phyloP scores from a whole-genome alignment of 129 eudicot genomes.

The Flaveria brownii region DNA sequence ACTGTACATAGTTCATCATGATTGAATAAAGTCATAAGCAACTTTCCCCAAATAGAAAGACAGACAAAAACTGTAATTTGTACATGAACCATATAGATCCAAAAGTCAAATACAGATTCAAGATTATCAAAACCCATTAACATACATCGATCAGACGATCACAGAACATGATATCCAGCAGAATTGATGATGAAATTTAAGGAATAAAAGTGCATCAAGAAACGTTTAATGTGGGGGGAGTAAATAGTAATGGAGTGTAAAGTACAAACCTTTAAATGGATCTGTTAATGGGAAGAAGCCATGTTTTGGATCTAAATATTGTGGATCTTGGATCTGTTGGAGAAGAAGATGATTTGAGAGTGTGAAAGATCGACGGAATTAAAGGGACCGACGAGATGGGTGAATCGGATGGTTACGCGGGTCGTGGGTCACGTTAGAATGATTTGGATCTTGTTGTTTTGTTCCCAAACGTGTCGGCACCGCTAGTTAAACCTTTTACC shows the following conservation, averaged over 20 bases:
- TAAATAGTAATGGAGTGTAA: background rate
- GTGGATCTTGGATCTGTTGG: slow-evolving; percentile 36
- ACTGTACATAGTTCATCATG: background rate
- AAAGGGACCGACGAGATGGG: slow-evolving; percentile 23
- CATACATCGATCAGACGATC: background rate
- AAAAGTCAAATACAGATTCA: slow-evolving; percentile 13
- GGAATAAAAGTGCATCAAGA: background rate
- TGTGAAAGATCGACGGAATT: slow-evolving; percentile 17
- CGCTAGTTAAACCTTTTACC: background rate
- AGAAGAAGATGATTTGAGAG: background rate
- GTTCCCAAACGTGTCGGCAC: slow-evolving; percentile 27
- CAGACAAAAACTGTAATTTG: slow-evolving; percentile 10
- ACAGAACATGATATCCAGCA: background rate
- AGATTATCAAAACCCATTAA: slow-evolving; percentile 28
- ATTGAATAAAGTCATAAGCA: slow-evolving; percentile 17
- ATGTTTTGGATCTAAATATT: background rate
- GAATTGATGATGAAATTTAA: background rate
- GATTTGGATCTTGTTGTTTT: slow-evolving; percentile 23
- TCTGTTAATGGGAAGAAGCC: slow-evolving; percentile 18
- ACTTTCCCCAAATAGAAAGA: slow-evolving; percentile 38
- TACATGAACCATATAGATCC: slow-evolving; percentile 15
- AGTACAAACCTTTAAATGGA: slow-evolving; percentile 34
- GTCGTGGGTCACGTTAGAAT: slow-evolving; percentile 29
- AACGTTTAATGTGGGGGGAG: slow-evolving; percentile 5
- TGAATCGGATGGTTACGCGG: slow-evolving; percentile 13